Conservation (phyloP, 139 green algal genomes). For the Picochlorum costavermella region DNA sequence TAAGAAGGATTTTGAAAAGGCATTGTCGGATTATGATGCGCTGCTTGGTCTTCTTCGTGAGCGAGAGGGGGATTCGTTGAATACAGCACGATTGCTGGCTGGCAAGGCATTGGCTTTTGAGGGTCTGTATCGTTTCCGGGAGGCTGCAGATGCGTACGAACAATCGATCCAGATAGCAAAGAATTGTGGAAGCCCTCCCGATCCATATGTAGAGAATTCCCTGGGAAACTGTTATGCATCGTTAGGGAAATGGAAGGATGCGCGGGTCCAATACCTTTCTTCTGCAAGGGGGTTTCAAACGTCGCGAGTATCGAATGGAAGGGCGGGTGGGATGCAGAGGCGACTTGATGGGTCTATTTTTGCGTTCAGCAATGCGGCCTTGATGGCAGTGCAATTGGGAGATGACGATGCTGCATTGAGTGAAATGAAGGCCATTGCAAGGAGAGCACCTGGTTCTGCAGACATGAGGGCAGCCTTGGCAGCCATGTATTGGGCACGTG, state of each 20-base stretch:
- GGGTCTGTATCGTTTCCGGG: constrained; percentile 55
- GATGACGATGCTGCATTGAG: constrained; percentile 39
- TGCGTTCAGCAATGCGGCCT: constrained; percentile 31
- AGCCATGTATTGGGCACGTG: constrained; percentile 62
- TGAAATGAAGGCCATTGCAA: constrained; percentile 56
- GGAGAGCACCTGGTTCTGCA: constrained; percentile 59
- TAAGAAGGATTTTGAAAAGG: constrained; percentile 63
- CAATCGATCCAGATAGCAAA: constrained; percentile 32
- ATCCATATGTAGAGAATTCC: constrained; percentile 72
- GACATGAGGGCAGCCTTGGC: constrained; percentile 77
- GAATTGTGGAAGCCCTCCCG: constrained; percentile 13
- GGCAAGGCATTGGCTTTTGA: constrained; percentile 68
- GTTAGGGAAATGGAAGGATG: constrained; percentile 35
- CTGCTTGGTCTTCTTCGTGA: not conserved
- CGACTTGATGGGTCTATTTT: constrained; percentile 58
- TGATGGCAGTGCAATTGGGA: constrained; percentile 68
- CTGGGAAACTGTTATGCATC: constrained; percentile 69
- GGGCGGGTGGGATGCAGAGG: constrained; percentile 37
- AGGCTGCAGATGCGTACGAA: constrained; percentile 58
- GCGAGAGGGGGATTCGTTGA: not conserved
- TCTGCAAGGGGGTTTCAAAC: constrained; percentile 54
- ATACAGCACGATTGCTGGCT: constrained; percentile 43
- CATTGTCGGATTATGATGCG: constrained; percentile 56
- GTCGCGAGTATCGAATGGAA: constrained; percentile 35
- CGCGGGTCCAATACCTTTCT: constrained; percentile 47